phyloP scores from a whole-genome alignment of 192 early-diverging fungal species.

The Haplosporangium gracile region DNA sequence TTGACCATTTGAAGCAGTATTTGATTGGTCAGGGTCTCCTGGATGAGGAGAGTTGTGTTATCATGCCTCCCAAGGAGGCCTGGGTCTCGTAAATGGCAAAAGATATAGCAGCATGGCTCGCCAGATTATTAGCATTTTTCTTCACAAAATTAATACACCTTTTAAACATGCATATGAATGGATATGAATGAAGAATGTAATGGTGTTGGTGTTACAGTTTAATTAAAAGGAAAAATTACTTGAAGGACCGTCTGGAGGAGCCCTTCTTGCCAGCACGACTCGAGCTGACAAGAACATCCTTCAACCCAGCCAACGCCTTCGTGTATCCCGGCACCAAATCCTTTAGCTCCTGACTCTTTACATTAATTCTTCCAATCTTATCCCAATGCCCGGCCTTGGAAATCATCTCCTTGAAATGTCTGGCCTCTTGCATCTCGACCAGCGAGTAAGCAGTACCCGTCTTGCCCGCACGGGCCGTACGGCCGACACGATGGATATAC shows the following conservation, averaged over 20 bases:
- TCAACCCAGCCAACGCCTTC: conserved; percentile 51
- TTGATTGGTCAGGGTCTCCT: conserved; percentile 56
- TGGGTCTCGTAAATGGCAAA: conserved; percentile 30
- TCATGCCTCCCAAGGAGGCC: conserved; percentile 50
- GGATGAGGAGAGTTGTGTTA: conserved; percentile 50
- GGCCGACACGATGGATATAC: conserved; percentile 94
- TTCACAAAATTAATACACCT: neutral
- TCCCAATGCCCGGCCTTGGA: conserved; percentile 71
- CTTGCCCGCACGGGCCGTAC: conserved; percentile 91
- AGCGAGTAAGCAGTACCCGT: conserved; percentile 84
- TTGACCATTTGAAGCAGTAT: conserved; percentile 55
- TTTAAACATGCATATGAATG: neutral
- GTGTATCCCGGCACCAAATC: conserved; percentile 53
- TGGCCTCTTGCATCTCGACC: conserved; percentile 75
- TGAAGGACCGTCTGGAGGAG: neutral
- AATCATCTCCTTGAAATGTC: conserved; percentile 82
- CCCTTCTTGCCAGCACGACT: conserved; percentile 15
- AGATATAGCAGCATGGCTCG: neutral
- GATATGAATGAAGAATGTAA: neutral
- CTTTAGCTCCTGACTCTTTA: conserved; percentile 58
- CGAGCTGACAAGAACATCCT: conserved; percentile 28
- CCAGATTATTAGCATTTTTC: neutral
- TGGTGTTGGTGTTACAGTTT: neutral
- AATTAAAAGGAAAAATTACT: neutral
- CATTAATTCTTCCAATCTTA: conserved; percentile 66